These are phyloP conservation scores for Rhizopogon vesiculosus DNA, from an alignment of 768 basidiomycete genomes.

Conservation along the genomic window DNA sequence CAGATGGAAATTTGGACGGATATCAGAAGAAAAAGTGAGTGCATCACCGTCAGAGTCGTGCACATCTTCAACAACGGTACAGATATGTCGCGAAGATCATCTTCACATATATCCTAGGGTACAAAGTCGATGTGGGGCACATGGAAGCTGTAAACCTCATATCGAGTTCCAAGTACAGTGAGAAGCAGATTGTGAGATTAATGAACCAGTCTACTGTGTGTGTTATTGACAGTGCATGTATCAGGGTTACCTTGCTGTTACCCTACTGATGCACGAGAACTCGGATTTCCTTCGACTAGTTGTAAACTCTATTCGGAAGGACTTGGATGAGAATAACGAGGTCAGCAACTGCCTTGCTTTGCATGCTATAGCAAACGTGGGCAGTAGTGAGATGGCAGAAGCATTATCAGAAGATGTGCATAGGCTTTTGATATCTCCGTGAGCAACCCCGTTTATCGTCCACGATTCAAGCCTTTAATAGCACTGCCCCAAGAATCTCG, in stretches of 20 bases:
- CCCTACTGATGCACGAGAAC: constrained; percentile 97
- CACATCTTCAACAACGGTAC: constrained; percentile 3
- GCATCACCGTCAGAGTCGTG: constrained; percentile 5
- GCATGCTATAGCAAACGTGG: constrained; percentile 98
- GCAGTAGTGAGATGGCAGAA: constrained; percentile 98
- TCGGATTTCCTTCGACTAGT: constrained; percentile 95
- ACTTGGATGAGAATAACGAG: constrained; percentile 91
- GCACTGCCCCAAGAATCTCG: constrained; percentile 63
- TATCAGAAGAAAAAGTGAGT: constrained; percentile 91
- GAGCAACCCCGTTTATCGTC: constrained; percentile 18
- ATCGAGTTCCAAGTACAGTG: constrained; percentile 91
- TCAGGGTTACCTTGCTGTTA: constrained; percentile 96
- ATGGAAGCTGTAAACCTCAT: constrained; percentile 99
- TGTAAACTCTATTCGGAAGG: constrained; percentile 97
- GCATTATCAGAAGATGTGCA: constrained; percentile 92
- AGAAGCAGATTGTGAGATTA: constrained; percentile 93
- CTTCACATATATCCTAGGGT: constrained; percentile 98
- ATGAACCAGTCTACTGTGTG: neutral
- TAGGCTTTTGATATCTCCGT: constrained; percentile 93
- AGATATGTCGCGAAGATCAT: constrained; percentile 99
- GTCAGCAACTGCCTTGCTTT: constrained; percentile 94
- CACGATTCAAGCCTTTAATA: constrained; percentile 10
- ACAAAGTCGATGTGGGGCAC: constrained; percentile 98
- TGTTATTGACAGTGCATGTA: neutral
- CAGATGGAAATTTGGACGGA: constrained; percentile 82